Conservation (phyloP, 345 rosid species). For the Euclidium syriacum region DNA sequence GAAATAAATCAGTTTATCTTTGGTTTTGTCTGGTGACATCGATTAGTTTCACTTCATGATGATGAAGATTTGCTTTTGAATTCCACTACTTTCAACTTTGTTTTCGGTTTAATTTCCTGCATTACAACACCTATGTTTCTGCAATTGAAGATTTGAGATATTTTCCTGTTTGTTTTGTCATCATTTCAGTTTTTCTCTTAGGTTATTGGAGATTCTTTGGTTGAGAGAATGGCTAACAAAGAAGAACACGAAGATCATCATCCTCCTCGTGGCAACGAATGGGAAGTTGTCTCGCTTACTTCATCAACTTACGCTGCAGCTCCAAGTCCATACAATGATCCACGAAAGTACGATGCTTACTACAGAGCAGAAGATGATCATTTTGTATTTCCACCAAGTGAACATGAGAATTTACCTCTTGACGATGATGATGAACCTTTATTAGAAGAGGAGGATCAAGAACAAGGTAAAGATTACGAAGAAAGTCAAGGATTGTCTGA, state of each 20-base stretch:
- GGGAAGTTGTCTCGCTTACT: slow-evolving; percentile 95
- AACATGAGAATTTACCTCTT: slow-evolving; percentile 59
- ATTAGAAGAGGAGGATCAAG: slow-evolving; percentile 21
- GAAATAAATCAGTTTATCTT: too few relatives aligned
- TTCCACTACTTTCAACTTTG: too few relatives aligned
- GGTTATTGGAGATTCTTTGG: background rate
- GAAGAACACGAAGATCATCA: slow-evolving; percentile 39
- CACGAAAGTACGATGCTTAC: slow-evolving; percentile 28
- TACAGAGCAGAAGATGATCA: slow-evolving; percentile 52
- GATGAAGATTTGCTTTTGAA: too few relatives aligned
- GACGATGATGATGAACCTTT: slow-evolving; percentile 38
- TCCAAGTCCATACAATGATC: slow-evolving; percentile 63
- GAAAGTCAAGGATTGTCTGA: slow-evolving; percentile 49
- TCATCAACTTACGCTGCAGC: slow-evolving; percentile 92
- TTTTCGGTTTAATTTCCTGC: background rate
- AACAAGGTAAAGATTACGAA: slow-evolving; percentile 46
- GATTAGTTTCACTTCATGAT: too few relatives aligned
- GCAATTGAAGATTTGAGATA: background rate
- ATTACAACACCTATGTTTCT: background rate
- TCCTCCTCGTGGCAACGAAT: slow-evolving; percentile 62
- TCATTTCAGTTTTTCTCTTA: background rate
- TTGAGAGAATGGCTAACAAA: slow-evolving; percentile 51
- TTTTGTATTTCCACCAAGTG: slow-evolving; percentile 69
- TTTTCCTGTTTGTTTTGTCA: background rate
- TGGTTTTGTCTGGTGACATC: too few relatives aligned